Evolutionary conservation across 2,329 filamentous ascomycete species (phyloP).

Genomic region (Apiospora saccharicola): DNA sequence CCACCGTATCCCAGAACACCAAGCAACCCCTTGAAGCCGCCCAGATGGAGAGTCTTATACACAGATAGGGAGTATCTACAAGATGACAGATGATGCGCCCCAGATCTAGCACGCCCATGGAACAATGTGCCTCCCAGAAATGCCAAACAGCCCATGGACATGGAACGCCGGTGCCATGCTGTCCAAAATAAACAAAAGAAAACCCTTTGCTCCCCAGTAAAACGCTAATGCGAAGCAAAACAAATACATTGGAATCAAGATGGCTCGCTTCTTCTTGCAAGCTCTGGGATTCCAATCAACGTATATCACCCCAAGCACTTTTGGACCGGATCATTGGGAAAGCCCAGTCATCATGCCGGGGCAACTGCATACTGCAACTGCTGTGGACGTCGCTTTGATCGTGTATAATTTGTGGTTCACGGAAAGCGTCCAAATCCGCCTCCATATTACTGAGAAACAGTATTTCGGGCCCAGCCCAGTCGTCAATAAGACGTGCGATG

Average conservation of each 20-base stretch:
- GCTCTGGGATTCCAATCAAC: slow-evolving; percentile 1
- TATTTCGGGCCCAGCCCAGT: slow-evolving; percentile 64
- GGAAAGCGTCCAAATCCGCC: slow-evolving; percentile 65
- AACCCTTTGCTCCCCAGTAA: background rate
- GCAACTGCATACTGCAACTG: background rate
- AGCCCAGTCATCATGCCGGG: slow-evolving; percentile 14
- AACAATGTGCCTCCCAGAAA: slow-evolving; percentile 4
- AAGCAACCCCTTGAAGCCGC: background rate
- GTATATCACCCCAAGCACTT: slow-evolving; percentile 11
- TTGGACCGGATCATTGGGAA: background rate
- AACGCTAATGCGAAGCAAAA: slow-evolving; percentile 6
- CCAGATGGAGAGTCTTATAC: slow-evolving; percentile 13
- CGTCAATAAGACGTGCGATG: slow-evolving; percentile 67
- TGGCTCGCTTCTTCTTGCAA: background rate
- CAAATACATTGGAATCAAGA: background rate
- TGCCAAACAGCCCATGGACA: slow-evolving; percentile 7
- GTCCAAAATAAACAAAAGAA: slow-evolving; percentile 11
- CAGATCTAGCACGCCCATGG: slow-evolving; percentile 14
- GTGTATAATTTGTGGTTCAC: background rate
- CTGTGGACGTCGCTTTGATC: background rate
- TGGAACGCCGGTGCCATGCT: slow-evolving; percentile 21
- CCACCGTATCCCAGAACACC: slow-evolving; percentile 15
- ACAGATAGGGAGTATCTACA: slow-evolving; percentile 13
- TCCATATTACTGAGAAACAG: slow-evolving; percentile 67
- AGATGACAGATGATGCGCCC: slow-evolving; percentile 9